Evolutionary conservation across 73 alveolate species (phyloP), one percentile per base, ranked within the genome.

Genomic region (Blepharisma japonicum): DNA sequence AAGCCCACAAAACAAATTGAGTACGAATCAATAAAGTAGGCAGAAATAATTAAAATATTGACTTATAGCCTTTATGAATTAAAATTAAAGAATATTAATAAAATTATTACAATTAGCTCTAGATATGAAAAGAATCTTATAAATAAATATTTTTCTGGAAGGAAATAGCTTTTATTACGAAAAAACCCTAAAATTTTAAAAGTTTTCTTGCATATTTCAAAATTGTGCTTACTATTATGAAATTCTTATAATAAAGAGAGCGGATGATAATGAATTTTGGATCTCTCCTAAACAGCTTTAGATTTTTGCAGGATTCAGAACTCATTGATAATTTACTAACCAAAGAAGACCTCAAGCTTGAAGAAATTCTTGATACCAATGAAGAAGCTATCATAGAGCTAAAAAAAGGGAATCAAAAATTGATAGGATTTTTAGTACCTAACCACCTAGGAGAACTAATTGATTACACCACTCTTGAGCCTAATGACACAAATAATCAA

Each of bases 281-380:
- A 39, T 20, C 74, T 9, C 39, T 61, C 47, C 23, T 61, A 39
- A 61, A 25, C 74, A 61, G 74, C 47, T 61, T 61, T 39, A n/a
- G 48, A n/a, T 14, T 9, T 11, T 14, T 25, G 2, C 49, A 25
- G 18, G 23, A 61, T 39, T 61, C 74, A 9, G 47, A 61, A 14
- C 74, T 61, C 49, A 61, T 61, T 9, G 74, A 61, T 14, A 61
- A 4, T 9, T 9, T 61, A 2, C 46, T 61, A n/a, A 61, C 18
- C 48, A 20, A n/a, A 14, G 74, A 61, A 61, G 47, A 5, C 38
- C 49, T 61, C 18, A 20, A n/a, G n/a, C 47, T 61, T 9, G 74
- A 61, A 39, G 47, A 14, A 9, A 14, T 61, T 8, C 39, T 61
- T n/a, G 74, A 61, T 3, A 61, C 18, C 23, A 39, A 61, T 39